Evolutionary conservation across 805 yeast genomes (phyloP).

Genomic region (Barnettozyma californica): DNA sequence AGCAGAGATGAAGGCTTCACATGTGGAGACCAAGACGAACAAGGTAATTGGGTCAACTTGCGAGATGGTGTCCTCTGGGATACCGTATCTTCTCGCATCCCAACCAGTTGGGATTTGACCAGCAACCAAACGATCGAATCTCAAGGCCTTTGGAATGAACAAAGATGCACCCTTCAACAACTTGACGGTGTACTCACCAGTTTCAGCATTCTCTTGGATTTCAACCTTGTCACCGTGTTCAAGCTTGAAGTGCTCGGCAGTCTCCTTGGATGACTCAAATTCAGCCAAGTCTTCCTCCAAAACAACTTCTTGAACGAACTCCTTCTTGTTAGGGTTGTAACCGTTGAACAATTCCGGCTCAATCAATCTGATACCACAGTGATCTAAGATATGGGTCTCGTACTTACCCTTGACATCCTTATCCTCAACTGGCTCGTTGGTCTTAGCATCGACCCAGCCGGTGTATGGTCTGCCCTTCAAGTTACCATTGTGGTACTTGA

Average conservation of each 20-base stretch:
- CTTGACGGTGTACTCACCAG: conserved; percentile 89
- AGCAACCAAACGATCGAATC: conserved; percentile 63
- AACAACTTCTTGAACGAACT: conserved; percentile 90
- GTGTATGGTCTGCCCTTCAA: conserved; percentile 86
- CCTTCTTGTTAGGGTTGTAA: conserved; percentile 91
- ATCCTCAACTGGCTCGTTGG: conserved; percentile 90
- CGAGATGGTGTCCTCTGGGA: conserved; percentile 82
- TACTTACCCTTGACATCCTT: conserved; percentile 88
- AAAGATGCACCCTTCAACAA: conserved; percentile 90
- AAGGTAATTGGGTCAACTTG: conserved; percentile 97
- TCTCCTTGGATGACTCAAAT: conserved; percentile 90
- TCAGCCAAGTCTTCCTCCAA: conserved; percentile 96
- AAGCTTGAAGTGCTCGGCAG: conserved; percentile 89
- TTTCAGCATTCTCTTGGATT: conserved; percentile 78
- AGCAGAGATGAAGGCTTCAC: conserved; percentile 86
- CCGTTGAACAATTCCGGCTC: conserved; percentile 95
- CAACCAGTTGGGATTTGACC: conserved; percentile 97
- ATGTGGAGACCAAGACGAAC: conserved; percentile 88
- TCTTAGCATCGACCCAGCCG: conserved; percentile 97
- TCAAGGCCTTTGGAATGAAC: conserved; percentile 74
- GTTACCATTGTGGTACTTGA: conserved; percentile 90
- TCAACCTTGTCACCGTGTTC: conserved; percentile 95
- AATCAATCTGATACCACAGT: conserved; percentile 93
- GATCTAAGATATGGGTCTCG: conserved; percentile 83
- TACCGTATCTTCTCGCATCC: conserved; percentile 93